Evolutionary conservation across 441 rosid genomes (phyloP).

Genomic region (Corymbia citriodora): DNA sequence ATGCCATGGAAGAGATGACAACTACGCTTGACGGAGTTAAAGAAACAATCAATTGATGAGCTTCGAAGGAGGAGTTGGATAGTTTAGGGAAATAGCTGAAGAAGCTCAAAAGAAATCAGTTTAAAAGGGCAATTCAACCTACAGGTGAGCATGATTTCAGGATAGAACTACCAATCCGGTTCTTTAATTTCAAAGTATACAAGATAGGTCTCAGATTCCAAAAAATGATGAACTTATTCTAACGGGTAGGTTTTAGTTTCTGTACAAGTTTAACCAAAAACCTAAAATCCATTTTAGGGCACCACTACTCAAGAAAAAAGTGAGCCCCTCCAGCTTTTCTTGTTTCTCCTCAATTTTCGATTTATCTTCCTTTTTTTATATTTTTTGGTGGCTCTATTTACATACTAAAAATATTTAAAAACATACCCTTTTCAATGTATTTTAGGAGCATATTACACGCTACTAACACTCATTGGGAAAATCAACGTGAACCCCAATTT

Average conservation of each 20-base stretch:
- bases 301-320: neutral
- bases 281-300: no score
- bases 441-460: no score
- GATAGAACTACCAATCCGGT: rapidly evolving
- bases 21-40: neutral
- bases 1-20: neutral
- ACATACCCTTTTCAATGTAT: no score
- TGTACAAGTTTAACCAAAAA: rapidly evolving
- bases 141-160: rapidly evolving
- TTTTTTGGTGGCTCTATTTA: neutral
- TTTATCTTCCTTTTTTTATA: no score
- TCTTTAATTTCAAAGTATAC: no score
- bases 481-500: no score
- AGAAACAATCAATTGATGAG: neutral
- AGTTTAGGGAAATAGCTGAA: neutral
- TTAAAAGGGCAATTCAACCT: no score
- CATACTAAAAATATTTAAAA: neutral
- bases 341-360: neutral
- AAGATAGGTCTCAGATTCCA: no score
- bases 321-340: neutral
- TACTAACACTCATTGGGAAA: no score
- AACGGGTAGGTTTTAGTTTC: rapidly evolving
- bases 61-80: neutral
- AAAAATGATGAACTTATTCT: no score
- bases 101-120: no score